These are phyloP conservation scores for Sistotremastrum niveocremeum DNA, from an alignment of 768 basidiomycete species.

Conservation along the genomic window DNA sequence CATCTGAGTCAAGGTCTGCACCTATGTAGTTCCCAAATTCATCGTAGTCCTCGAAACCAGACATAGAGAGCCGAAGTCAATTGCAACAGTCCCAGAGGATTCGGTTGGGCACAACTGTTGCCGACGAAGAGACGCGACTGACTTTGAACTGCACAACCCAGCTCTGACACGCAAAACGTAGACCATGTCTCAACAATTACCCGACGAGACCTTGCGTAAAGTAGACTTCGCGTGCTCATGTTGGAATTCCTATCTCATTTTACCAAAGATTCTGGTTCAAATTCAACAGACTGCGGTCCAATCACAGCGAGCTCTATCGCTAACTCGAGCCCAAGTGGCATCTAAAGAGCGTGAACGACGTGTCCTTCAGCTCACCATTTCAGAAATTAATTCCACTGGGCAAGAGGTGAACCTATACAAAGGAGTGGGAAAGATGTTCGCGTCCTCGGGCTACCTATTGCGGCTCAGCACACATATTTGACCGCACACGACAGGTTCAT, in stretches of 20 bases:
- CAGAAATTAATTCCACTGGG: constrained; percentile 61
- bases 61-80: constrained; percentile 23
- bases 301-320: constrained; percentile 64
- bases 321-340: constrained; percentile 61
- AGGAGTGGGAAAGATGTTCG: constrained; percentile 90
- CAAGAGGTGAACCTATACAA: constrained; percentile 77
- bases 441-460: background rate
- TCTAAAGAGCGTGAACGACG: constrained; percentile 81
- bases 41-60: constrained; percentile 65
- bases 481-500: constrained; percentile 55
- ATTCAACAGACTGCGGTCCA: constrained; percentile 85
- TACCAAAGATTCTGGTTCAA: constrained; percentile 69
- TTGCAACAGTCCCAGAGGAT: background rate
- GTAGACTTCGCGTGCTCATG: constrained; percentile 21
- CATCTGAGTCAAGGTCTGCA: constrained; percentile 85
- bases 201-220: constrained; percentile 77
- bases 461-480: background rate
- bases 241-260: background rate
- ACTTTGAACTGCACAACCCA: background rate
- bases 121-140: constrained; percentile 1
- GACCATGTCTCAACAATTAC: constrained; percentile 38
- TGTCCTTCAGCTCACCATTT: constrained; percentile 78
- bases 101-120: background rate
- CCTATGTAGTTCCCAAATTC: constrained; percentile 99
- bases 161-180: constrained; percentile 4